A percentile compares a stretch with the other conserved stretches of the same genome.
These are phyloP conservation scores for Warburgia ugandensis DNA, from an alignment of 164 flowering plant genomes.

Conservation along the genomic window DNA sequence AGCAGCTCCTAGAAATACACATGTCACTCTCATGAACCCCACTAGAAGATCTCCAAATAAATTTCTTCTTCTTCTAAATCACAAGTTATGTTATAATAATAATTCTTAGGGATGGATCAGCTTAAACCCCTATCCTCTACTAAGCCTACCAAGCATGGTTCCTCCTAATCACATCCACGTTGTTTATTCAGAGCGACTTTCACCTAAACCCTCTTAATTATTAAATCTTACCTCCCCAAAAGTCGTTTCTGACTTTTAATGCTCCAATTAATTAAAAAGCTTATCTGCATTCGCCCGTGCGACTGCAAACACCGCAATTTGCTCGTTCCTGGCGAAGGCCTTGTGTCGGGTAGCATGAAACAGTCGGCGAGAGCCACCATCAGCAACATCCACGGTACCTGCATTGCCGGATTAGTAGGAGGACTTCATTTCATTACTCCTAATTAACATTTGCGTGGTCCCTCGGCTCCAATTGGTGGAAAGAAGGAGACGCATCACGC, in stretches of 20 bases:
- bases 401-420: too few relatives aligned
- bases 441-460: too few relatives aligned
- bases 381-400: too few relatives aligned
- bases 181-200: not conserved
- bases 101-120: not conserved
- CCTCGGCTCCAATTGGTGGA: too few relatives aligned
- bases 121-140: not conserved
- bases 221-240: conserved; percentile 1
- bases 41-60: not conserved
- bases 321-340: not conserved
- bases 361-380: too few relatives aligned
- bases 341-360: not conserved
- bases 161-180: not conserved
- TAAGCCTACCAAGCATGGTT: not conserved
- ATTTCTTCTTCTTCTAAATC: not conserved
- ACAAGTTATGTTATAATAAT: not conserved
- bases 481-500: too few relatives aligned
- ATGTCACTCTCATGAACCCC: not conserved
- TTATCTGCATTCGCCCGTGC: not conserved
- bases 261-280: not conserved
- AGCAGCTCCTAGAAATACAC: too few relatives aligned
- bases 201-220: not conserved
- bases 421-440: too few relatives aligned
- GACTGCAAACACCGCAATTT: not conserved
- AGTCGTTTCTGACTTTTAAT: conserved; percentile 1